These are phyloP conservation scores for Trametes cingulata DNA, from an alignment of 768 basidiomycete genomes.

Conservation along the genomic window DNA sequence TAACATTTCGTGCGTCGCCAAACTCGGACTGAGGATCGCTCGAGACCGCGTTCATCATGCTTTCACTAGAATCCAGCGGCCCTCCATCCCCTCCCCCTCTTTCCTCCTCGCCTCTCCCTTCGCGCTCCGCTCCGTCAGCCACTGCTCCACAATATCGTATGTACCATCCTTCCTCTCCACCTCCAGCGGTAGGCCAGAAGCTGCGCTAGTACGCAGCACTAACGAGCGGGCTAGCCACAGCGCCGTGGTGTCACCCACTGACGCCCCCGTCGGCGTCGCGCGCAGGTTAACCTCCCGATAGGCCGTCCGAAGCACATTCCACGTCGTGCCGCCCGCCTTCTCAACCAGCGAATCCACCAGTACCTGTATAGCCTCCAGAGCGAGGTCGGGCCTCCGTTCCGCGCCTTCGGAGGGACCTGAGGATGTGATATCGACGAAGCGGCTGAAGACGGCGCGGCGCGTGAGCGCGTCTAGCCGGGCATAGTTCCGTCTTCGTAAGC, in stretches of 20 bases:
- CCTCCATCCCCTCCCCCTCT: conserved; percentile 57
- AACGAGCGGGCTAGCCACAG: conserved; percentile 42
- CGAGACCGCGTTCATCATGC: background rate
- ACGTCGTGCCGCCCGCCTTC: conserved; percentile 55
- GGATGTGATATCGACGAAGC: conserved; percentile 19
- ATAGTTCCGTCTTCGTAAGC: conserved; percentile 58
- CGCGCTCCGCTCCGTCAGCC: conserved; percentile 47
- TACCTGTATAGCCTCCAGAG: conserved; percentile 43
- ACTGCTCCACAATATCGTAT: conserved; percentile 42
- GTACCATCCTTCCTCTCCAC: conserved; percentile 27
- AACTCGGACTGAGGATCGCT: background rate
- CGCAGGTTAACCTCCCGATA: conserved; percentile 57
- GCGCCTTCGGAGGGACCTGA: background rate
- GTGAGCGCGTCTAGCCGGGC: conserved; percentile 51
- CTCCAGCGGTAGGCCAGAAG: background rate
- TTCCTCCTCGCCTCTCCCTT: conserved; percentile 55
- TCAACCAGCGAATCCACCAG: conserved; percentile 50
- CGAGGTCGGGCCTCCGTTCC: conserved; percentile 24
- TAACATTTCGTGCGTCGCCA: too few relatives aligned
- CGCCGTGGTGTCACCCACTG: conserved; percentile 20
- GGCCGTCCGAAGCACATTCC: conserved; percentile 58
- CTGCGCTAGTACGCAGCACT: conserved; percentile 14
- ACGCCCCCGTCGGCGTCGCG: background rate
- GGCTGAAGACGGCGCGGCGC: conserved; percentile 28
- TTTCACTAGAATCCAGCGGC: conserved; percentile 64